Base-by-base conservation (phyloP, 345 rosid genomes). In the Adansonia digitata region DNA sequence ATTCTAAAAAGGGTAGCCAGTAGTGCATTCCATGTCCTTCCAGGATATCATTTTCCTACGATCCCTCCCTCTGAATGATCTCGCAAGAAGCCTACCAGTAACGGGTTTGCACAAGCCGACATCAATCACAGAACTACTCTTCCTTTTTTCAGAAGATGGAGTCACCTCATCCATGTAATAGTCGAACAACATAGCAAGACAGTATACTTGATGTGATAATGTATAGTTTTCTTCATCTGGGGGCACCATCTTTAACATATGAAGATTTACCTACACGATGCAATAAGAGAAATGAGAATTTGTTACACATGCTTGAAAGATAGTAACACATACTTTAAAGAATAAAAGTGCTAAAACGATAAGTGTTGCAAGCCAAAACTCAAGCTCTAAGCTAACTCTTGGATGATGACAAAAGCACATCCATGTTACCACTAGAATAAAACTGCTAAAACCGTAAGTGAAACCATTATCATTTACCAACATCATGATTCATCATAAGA, bases 11-110 rank as follows among this genome's bases (percentile, higher is more conserved):
- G 74, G 68, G 29, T 73, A 60, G 69, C 76, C 88, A 27, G 83
- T 74, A 15, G 86, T 80, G 75, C 88, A 89, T 56, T 84, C 92
- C 82, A 76, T 79, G 76, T 84, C 93, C 82, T 91, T 93, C 98
- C 97, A 91, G 43, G 96, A 90, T 64, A 93, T 90, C 87, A 95
- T 93, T 84, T 86, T 95, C 79, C 97, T 86, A 10, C 87, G 87
- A 82, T 95, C 98, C 83, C 97, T 88, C 57, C 98, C 98, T 77
- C 99, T 85, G 43, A 84, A 88, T 71, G 96, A 86, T 84, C 99
- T 88, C 46, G 86, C 84, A n/a, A 95, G 85, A 77, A 93, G 91
- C 71, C 75, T 85, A 53, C 96, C 97, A 10, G 73, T 78, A 7
- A 88, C 89, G 69, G 97, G 99, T 82, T 88, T 89, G 62, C 97